Base-by-base conservation (phyloP, 495 filamentous ascomycete genomes). In the Penicillium taxi region DNA sequence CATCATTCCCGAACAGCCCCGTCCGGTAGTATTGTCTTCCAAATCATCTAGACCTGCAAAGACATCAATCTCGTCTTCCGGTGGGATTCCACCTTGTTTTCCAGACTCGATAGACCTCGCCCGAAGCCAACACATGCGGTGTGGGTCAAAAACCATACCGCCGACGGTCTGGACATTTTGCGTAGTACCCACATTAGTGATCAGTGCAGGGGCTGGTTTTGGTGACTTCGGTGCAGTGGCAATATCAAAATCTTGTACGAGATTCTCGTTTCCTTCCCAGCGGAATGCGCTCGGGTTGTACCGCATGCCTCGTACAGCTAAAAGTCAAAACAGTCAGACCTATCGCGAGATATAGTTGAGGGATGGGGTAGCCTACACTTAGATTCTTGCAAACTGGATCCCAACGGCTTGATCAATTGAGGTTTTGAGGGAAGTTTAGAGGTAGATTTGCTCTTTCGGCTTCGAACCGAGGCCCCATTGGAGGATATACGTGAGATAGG, bases 181-280 rank as follows among this genome's bases (percentile, higher is more conserved):
- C 47, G 61, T 60, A 3, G 78, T 63, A 33, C 81, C 78, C 44
- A 91, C 80, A 51, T 94, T 91, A 37, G 85, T 84, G 52, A 98
- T 98, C 9, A 98, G 74, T n/a, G 88, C 88, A 0, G 90, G 91
- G 2, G 86, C 81, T 7, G 86, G 76, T 20, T 84, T 84, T 7
- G 63, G 72, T 35, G 55, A 71, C 45, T 47, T 76, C 47, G 70
- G 44, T 11, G 48, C 47, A 25, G 62, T 63, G 4, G 61, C 8
- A 16, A 39, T 52, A 19, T 91, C 85, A 55, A 96, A 96, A 8
- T 78, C 75, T 26, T 68, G 70, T 14, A 94, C 64, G 9, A 74
- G 75, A 37, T 86, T 87, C 54, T 96, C 91, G 48, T 98, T 98
- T 25, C 91, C 91, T 64, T 96, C 91, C 91, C 93, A 98, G 18